These are phyloP conservation scores for Rugonectria rugulosa DNA, from an alignment of 2,329 filamentous ascomycete genomes.

Conservation along the genomic window DNA sequence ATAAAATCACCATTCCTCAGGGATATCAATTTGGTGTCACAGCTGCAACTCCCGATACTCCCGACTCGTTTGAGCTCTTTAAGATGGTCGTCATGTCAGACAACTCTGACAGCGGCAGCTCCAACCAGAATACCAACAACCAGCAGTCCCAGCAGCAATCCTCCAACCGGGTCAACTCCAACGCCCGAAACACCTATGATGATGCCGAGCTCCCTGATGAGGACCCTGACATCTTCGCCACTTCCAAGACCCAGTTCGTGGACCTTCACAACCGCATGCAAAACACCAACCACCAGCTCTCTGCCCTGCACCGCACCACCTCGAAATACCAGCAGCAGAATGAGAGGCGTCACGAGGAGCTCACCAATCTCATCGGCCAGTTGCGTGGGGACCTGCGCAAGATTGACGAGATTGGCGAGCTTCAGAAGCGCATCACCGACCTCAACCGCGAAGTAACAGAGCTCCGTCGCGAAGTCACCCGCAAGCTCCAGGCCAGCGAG, in stretches of 20 bases:
- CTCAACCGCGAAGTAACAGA: constrained; percentile 67
- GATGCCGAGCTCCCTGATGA: constrained; percentile 56
- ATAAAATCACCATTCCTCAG: constrained; percentile 78
- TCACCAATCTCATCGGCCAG: constrained; percentile 56
- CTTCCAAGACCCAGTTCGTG: constrained; percentile 71
- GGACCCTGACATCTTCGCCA: constrained; percentile 55
- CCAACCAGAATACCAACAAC: constrained; percentile 43
- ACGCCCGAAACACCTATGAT: constrained; percentile 41
- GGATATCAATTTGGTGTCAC: constrained; percentile 89
- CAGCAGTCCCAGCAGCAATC: constrained; percentile 41
- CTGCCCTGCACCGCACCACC: constrained; percentile 66
- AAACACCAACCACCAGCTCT: constrained; percentile 72
- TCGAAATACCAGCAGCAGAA: constrained; percentile 57
- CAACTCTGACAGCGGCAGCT: constrained; percentile 37
- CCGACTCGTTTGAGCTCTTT: constrained; percentile 94
- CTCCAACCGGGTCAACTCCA: constrained; percentile 42
- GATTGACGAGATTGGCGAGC: constrained; percentile 52
- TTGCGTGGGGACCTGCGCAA: constrained; percentile 55
- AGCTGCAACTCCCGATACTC: constrained; percentile 87
- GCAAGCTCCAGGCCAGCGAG: constrained; percentile 60
- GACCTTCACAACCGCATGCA: constrained; percentile 89
- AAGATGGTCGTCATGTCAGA: constrained; percentile 79
- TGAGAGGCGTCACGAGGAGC: constrained; percentile 65
- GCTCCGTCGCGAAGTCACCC: constrained; percentile 62
- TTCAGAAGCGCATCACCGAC: constrained; percentile 56